Evolutionary conservation across 108 stramenopile genomes (phyloP), one percentile per base, ranked within the genome.

Genomic region (Cyclotella baltica): DNA sequence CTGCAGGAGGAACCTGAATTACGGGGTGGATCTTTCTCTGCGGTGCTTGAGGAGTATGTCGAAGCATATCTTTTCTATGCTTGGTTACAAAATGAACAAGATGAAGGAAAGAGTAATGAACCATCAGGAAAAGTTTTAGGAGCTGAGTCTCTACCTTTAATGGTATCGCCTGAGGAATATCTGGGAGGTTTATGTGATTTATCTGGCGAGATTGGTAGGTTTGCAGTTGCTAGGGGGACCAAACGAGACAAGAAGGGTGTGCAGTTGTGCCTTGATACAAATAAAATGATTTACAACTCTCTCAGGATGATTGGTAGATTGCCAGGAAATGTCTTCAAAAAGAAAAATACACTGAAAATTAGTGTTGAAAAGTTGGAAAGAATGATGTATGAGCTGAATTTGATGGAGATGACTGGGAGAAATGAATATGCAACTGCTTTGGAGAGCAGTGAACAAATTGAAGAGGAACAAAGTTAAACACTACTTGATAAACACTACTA

Each of bases 171-270:
- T 8, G 92, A 88, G 57, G 96, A 96, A 52, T 98, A 98, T 70
- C 81, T 98, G 4, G 98, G 98, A 11, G 98, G 97, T 0, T 35
- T 98, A n/a, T 95, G 96, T 40, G 98, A 99, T 76, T 76, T 99
- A 22, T 97, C 97, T 10, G 98, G 98, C 10, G 98, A 99, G 76
- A 84, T 99, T 46, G 97, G 97, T 25, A 76, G 98, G n/a, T 93
- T 83, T 70, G 97, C 96, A 11, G 97, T 99, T 23, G 83, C 89
- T 18, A 72, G 83, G 6, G 98, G 96, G 30, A 97, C 98, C 6
- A 79, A 69, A 23, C 81, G 98, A n/a, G 96, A 98, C 70, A 50
- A 70, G 25, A 88, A 87, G 27, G 83, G 84, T 27, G 93, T 96
- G 23, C 64, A 72, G 10, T 62, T 73, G 18, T 94, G 87, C 63